Percentiles rank a stretch among this genome's conserved stretches.
These are phyloP conservation scores for Wickerhamomyces sp. DNA, from an alignment of 1,139 yeast species.

Conservation along the genomic window DNA sequence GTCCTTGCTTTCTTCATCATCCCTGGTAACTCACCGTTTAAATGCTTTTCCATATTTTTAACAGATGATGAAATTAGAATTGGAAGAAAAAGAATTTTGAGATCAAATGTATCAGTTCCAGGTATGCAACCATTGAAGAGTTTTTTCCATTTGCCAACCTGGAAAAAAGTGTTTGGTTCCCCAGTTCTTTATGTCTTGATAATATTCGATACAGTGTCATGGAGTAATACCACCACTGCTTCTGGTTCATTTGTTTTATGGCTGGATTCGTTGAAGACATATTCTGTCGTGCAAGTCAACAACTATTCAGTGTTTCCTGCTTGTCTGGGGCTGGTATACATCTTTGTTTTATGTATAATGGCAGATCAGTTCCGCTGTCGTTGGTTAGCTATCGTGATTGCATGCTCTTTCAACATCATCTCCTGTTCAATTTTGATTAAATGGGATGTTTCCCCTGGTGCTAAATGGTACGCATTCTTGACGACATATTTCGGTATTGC, in stretches of 20 bases:
- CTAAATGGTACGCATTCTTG: slow-evolving; percentile 31
- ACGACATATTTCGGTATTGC: slow-evolving; percentile 29
- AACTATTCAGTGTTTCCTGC: slow-evolving; percentile 29
- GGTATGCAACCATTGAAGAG: slow-evolving; percentile 34
- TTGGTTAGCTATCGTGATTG: slow-evolving; percentile 30
- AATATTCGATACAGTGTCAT: slow-evolving; percentile 46
- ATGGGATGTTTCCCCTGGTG: slow-evolving; percentile 20
- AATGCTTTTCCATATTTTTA: slow-evolving; percentile 29
- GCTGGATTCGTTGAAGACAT: slow-evolving; percentile 27
- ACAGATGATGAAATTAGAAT: slow-evolving; percentile 33
- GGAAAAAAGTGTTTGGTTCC: slow-evolving; percentile 40
- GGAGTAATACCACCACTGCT: slow-evolving; percentile 43
- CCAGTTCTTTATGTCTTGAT: slow-evolving; percentile 46
- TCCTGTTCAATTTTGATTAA: background rate
- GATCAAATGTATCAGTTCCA: slow-evolving; percentile 43
- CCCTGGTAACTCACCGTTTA: slow-evolving; percentile 34
- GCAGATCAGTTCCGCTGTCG: slow-evolving; percentile 25
- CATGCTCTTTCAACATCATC: background rate
- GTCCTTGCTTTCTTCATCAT: slow-evolving; percentile 52
- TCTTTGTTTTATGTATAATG: slow-evolving; percentile 26
- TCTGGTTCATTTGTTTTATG: slow-evolving; percentile 27
- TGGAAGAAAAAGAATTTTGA: slow-evolving; percentile 19
- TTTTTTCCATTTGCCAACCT: slow-evolving; percentile 29
- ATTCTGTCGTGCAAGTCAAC: slow-evolving; percentile 28
- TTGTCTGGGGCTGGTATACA: slow-evolving; percentile 29